Evolutionary conservation across 2,329 filamentous ascomycete genomes (phyloP).

Genomic region (Tolypocladium amazonense): DNA sequence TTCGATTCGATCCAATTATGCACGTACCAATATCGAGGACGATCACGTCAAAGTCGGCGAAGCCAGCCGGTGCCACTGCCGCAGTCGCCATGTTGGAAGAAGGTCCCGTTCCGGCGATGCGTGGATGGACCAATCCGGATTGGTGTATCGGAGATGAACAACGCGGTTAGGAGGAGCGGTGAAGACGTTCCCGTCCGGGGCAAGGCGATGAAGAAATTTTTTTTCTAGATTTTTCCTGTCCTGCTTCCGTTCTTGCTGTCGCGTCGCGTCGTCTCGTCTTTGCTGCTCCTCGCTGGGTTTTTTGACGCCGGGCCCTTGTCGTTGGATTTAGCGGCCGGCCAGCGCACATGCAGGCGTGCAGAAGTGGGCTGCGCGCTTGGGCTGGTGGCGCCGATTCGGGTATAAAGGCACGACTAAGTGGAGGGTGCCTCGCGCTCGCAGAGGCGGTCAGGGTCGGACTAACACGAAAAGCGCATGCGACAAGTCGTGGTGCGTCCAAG

Average conservation of each 20-base stretch:
- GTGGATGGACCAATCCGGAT: not conserved
- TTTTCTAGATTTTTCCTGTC: not conserved
- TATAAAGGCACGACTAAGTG: not conserved
- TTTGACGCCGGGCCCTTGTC: not conserved
- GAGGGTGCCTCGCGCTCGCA: not conserved
- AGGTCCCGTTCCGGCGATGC: not conserved
- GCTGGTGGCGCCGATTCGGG: not conserved
- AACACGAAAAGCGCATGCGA: not conserved
- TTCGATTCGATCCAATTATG: not conserved
- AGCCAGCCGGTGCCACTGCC: conserved; percentile 10
- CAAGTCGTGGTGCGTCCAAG: not conserved
- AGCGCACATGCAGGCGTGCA: not conserved
- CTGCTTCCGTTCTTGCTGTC: not conserved
- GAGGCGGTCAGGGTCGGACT: not conserved
- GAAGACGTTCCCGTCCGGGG: not conserved
- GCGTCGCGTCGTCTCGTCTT: not conserved
- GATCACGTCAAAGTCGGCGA: conserved; percentile 19
- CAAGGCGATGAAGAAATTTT: not conserved
- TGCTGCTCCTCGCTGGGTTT: not conserved
- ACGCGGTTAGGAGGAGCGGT: not conserved
- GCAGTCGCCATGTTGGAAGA: conserved; percentile 4
- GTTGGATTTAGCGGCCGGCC: not conserved
- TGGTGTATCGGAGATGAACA: not conserved
- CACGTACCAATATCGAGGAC: conserved; percentile 26
- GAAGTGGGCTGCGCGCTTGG: not conserved